These are phyloP conservation scores for Hericium rajendrae DNA, from an alignment of 768 basidiomycete species.

Conservation along the genomic window DNA sequence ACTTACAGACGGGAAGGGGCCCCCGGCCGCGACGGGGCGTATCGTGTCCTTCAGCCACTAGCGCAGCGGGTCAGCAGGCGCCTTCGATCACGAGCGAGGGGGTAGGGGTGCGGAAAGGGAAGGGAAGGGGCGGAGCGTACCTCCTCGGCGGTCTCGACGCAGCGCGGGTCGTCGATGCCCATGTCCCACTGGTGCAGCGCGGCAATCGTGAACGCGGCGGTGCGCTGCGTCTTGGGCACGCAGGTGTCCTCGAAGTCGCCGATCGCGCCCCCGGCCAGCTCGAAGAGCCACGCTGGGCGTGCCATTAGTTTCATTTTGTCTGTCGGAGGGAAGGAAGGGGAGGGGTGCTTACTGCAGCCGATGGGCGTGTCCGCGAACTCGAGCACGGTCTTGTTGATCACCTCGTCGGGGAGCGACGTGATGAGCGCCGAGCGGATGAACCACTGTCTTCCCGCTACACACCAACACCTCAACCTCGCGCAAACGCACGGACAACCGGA, in stretches of 20 bases:
- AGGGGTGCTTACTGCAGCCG: constrained; percentile 95
- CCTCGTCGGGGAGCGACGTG: constrained; percentile 75
- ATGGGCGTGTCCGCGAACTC: constrained; percentile 78
- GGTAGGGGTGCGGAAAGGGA: background rate
- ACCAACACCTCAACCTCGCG: background rate
- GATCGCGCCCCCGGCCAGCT: constrained; percentile 78
- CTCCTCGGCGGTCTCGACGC: constrained; percentile 74
- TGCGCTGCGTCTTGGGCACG: constrained; percentile 67
- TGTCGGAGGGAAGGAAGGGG: too few relatives aligned
- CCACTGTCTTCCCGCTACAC: constrained; percentile 73
- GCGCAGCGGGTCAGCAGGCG: constrained; percentile 7
- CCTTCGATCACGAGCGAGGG: background rate
- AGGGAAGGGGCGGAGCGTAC: constrained; percentile 29
- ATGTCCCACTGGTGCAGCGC: constrained; percentile 93
- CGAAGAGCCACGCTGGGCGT: constrained; percentile 95
- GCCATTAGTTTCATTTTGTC: too few relatives aligned
- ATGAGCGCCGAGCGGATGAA: constrained; percentile 84
- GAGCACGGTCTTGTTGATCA: constrained; percentile 74
- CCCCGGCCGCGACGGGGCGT: constrained; percentile 62
- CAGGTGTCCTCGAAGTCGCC: constrained; percentile 64
- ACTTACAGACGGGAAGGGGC: constrained; percentile 78
- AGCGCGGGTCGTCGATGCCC: constrained; percentile 69
- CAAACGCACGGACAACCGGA: background rate
- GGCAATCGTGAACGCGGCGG: constrained; percentile 77
- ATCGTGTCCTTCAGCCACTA: constrained; percentile 79